A percentile compares a stretch with the other conserved stretches of the same genome.
Conservation (phyloP, 164 flowering plant genomes). For the Stephania yunnanensis region DNA sequence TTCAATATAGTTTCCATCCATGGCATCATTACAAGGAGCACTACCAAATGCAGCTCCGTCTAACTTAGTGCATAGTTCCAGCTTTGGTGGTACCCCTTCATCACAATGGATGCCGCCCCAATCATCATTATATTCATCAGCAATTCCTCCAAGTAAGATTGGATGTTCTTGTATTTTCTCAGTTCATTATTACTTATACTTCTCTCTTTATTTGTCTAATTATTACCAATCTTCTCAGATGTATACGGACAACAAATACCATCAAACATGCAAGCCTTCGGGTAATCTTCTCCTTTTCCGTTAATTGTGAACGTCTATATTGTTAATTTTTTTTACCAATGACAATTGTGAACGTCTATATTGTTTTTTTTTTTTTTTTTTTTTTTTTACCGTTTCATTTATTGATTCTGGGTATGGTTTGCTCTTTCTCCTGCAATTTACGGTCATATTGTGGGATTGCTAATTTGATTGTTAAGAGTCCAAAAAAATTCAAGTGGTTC, state of each 20-base stretch:
- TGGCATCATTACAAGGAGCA: slow-evolving; percentile 53
- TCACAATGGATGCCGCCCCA: slow-evolving; percentile 46
- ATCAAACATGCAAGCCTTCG: slow-evolving; percentile 11
- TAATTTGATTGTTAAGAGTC: neutral
- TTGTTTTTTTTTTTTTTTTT: no score
- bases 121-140: slow-evolving; percentile 24
- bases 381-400: no score
- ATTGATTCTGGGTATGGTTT: no score
- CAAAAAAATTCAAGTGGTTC: neutral
- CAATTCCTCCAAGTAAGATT: slow-evolving; percentile 38
- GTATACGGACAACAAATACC: slow-evolving; percentile 25
- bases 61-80: slow-evolving; percentile 30
- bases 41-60: slow-evolving; percentile 38
- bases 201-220: neutral
- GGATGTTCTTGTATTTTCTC: neutral
- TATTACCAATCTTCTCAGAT: slow-evolving; percentile 16
- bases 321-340: no score
- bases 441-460: neutral
- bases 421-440: neutral
- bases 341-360: no score
- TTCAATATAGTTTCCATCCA: slow-evolving; percentile 55
- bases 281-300: slow-evolving; percentile 16
- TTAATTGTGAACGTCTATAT: no score
- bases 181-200: neutral
- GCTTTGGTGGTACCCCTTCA: slow-evolving; percentile 35